Evolutionary conservation across 2,329 filamentous ascomycete genomes (phyloP), one percentile per base, ranked within the genome.

Genomic region (Aspergillus hortae): DNA sequence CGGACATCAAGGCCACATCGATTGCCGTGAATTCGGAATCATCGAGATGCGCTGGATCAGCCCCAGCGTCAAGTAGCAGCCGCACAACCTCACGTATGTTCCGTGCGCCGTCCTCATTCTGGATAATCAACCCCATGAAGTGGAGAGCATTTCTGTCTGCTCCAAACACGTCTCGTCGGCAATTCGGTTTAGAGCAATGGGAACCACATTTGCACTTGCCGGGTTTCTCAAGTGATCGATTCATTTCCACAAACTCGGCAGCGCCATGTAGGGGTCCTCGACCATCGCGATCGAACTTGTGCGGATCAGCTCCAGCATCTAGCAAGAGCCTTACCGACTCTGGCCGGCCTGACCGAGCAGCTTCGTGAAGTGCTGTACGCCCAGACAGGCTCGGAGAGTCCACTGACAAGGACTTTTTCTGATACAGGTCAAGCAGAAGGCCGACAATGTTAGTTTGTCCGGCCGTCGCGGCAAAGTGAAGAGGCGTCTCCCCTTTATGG

Each of bases 361-460:
- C 55, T 21, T 55, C 41, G 44, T 57, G 55, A 32, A 57, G 32
- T 32, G 55, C 43, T 43, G 52, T 48, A 15, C 49, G 49, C 14
- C 55, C 49, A 17, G 46, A 25, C 4, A 49, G 19, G 11, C 38
- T 51, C 17, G 5, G 19, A 9, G 44, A 14, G 46, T 56, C 19
- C 15, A 53, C 36, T 6, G 38, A 6, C 40, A 48, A 27, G 12
- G 40, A 38, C 15, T 38, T 3, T 27, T 51, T 33, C 15, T 14
- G 14, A 23, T 53, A 55, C 35, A 48, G 21, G 32, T 53, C 40
- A n/a, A 52, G 35, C 1, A 57, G 19, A 3, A 49, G 40, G 10
- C 55, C 52, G 3, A 57, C 33, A 17, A 35, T 36, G 48, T 54
- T 55, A 30, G 42, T 41, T 7, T 57, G 52, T 1, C 52, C 47